Base-by-base conservation (phyloP, 2,329 filamentous ascomycete genomes). In the Tolypocladium nubicola region DNA sequence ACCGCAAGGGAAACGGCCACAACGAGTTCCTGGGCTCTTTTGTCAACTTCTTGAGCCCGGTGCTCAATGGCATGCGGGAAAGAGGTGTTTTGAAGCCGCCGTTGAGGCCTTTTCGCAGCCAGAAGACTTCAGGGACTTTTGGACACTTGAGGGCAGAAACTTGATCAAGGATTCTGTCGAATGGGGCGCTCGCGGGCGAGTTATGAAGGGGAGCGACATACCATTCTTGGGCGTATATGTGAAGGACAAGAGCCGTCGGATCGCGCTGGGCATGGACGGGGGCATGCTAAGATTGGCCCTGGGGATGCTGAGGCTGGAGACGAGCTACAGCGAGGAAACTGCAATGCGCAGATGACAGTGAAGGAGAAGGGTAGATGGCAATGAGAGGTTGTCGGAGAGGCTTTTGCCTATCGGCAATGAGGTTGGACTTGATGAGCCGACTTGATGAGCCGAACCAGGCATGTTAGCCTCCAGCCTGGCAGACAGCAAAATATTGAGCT, bases 61-160 rank as follows among this genome's bases (percentile, higher is more conserved):
- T 72, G 14, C 70, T 72, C 57, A 70, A 67, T 58, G 70, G 70
- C 41, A 63, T 71, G 61, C 69, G 4, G 70, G 70, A 19, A 65
- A 72, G 59, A 56, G 63, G 16, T 68, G 71, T 38, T 66, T 72
- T 37, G 63, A 70, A 45, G 57, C 63, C 39, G 67, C 67, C 52
- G 67, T 72, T 35, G 66, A 65, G 40, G 70, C 65, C 53, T 66
- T 66, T 56, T 64, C 64, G 7, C 61, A 68, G 7, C 69, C 70
- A n/a, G 66, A 65, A 26, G 64, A 66, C 53, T 72, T 72, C 57
- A 61, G 70, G 13, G 65, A 69, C 39, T 72, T 72, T 57, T 72
- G 70, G 70, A 65, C 61, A 23, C 62, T 72, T 13, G 68, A 68
- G 56, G 66, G 61, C 21, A 65, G 65, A 57, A 72, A 72, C 37